Percentiles rank a stretch among this genome's conserved stretches.
These are phyloP conservation scores for Penicillium brevicompactum DNA, from an alignment of 2,329 filamentous ascomycete genomes.

Conservation along the genomic window DNA sequence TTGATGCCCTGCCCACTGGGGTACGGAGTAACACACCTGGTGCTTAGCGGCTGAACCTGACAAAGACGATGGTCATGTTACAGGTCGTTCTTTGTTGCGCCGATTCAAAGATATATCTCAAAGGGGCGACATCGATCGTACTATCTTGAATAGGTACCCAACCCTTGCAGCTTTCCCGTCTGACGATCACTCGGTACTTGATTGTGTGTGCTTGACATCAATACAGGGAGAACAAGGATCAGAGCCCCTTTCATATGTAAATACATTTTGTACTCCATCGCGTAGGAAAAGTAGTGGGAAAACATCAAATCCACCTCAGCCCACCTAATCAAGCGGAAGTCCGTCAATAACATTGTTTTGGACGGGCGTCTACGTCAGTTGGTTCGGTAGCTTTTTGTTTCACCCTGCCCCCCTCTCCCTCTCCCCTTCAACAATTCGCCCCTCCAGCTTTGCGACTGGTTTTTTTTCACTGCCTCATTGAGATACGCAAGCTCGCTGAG, in stretches of 20 bases:
- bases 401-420: conserved; percentile 15
- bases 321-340: neutral
- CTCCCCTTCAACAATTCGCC: conserved; percentile 17
- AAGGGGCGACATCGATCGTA: neutral
- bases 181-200: neutral
- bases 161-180: conserved; percentile 3
- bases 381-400: conserved; percentile 22
- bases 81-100: neutral
- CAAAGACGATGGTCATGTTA: neutral
- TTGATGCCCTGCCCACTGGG: neutral
- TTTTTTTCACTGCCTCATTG: neutral
- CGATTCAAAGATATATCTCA: neutral
- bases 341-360: conserved; percentile 15
- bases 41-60: neutral
- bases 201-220: neutral
- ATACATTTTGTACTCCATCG: neutral
- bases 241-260: neutral
- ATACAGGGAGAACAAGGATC: conserved; percentile 4
- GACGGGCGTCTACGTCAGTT: conserved; percentile 27
- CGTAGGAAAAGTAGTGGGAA: neutral
- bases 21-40: neutral
- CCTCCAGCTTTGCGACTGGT: conserved; percentile 12
- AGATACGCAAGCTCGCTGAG: conserved; percentile 1
- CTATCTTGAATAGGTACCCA: neutral
- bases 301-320: too few species aligned